phyloP scores from a whole-genome alignment of 2,329 filamentous ascomycete genomes.

The Nothophaeocryptopus gaeumannii region DNA sequence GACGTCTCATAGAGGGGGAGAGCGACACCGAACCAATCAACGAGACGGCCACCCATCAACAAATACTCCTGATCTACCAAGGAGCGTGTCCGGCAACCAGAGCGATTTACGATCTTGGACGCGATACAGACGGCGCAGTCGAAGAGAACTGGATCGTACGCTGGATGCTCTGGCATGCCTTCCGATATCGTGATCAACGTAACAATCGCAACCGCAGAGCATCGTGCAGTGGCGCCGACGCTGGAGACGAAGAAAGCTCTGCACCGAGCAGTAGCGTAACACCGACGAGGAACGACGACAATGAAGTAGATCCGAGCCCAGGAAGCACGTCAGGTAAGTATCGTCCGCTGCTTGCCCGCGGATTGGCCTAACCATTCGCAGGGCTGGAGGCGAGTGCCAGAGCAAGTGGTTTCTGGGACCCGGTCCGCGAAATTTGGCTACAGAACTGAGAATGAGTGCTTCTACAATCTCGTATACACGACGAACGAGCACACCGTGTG shows the following conservation, averaged over 20 bases:
- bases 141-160: conserved; percentile 51
- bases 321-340: conserved; percentile 3
- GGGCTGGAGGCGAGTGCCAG: neutral
- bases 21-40: conserved; percentile 43
- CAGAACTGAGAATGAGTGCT: too few relatives aligned
- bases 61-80: conserved; percentile 43
- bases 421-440: conserved; percentile 9
- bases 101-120: conserved; percentile 43
- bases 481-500: too few relatives aligned
- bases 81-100: conserved; percentile 38
- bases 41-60: conserved; percentile 46
- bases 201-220: conserved; percentile 15
- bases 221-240: neutral
- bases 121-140: conserved; percentile 39
- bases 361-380: neutral
- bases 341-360: neutral
- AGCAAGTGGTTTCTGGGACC: conserved; percentile 7
- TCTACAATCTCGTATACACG: too few relatives aligned
- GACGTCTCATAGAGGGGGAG: conserved; percentile 37
- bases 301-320: neutral
- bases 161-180: conserved; percentile 52
- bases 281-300: conserved; percentile 4
- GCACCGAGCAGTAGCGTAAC: conserved; percentile 1
- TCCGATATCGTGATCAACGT: conserved; percentile 38
- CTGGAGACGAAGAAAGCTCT: conserved; percentile 8